phyloP scores from a whole-genome alignment of 345 rosid genomes.

The Lenwebbia sp. region DNA sequence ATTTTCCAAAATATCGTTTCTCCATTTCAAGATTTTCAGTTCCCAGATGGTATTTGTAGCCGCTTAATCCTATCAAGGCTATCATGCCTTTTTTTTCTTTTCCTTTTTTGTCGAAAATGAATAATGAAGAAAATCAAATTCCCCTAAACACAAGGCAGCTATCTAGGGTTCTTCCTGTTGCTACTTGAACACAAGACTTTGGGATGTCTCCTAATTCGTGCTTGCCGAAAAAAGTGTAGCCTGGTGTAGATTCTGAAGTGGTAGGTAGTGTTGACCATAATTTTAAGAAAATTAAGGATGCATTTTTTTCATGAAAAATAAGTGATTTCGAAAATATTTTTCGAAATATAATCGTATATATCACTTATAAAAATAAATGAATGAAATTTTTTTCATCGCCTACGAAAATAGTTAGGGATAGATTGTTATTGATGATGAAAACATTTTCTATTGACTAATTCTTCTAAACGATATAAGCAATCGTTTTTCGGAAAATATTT shows the following conservation, averaged over 20 bases:
- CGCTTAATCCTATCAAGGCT: neutral
- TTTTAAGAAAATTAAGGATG: neutral
- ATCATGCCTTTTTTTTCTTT: neutral
- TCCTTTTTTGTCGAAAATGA: neutral
- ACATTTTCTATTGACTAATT: too few relatives aligned
- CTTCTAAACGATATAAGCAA: too few relatives aligned
- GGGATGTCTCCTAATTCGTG: neutral
- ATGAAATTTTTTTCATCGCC: too few relatives aligned
- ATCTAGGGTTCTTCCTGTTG: neutral
- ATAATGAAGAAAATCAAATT: neutral
- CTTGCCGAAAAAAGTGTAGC: neutral
- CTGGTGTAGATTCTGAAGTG: neutral
- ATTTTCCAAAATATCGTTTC: neutral
- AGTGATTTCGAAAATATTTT: too few relatives aligned
- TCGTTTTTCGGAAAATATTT: too few relatives aligned
- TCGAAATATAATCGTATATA: too few relatives aligned
- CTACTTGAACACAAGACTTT: neutral
- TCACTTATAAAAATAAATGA: too few relatives aligned
- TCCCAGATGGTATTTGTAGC: neutral
- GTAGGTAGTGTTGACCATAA: neutral
- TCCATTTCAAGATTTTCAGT: neutral
- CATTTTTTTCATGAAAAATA: too few relatives aligned
- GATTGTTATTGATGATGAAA: too few relatives aligned
- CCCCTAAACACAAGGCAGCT: neutral
- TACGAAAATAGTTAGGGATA: too few relatives aligned